Evolutionary conservation across 2,329 filamentous ascomycete genomes (phyloP).

Genomic region (Fusarium sp.): DNA sequence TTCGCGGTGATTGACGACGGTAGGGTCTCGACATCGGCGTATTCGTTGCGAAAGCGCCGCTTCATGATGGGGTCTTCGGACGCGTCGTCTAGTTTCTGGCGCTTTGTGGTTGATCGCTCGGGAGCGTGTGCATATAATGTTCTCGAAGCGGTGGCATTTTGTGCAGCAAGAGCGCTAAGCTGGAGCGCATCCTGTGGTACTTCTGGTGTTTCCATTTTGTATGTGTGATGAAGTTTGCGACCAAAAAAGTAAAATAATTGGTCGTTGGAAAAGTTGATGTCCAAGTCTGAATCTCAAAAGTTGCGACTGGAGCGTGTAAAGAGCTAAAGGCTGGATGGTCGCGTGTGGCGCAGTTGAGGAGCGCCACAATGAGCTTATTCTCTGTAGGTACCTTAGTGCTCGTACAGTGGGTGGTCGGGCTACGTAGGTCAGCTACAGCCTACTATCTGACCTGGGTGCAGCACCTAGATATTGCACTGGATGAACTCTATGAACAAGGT

Average conservation of each 20-base stretch:
- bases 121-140: conserved; percentile 49
- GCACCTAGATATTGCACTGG: neutral
- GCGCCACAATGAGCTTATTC: conserved; percentile 36
- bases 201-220: conserved; percentile 52
- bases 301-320: conserved; percentile 39
- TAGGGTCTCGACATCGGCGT: conserved; percentile 80
- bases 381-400: neutral
- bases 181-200: conserved; percentile 50
- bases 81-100: conserved; percentile 54
- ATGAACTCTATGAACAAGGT: conserved; percentile 11
- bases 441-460: neutral
- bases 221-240: conserved; percentile 11
- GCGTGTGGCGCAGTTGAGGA: conserved; percentile 46
- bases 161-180: conserved; percentile 51
- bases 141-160: conserved; percentile 52
- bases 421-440: conserved; percentile 22
- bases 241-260: conserved; percentile 5
- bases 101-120: conserved; percentile 50
- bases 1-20: conserved; percentile 84
- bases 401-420: conserved; percentile 1
- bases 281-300: conserved; percentile 26
- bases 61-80: conserved; percentile 52
- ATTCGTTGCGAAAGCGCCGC: conserved; percentile 76
- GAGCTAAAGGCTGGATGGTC: conserved; percentile 47
- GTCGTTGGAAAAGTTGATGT: conserved; percentile 37